Percentiles rank a stretch among this genome's conserved stretches.
Conservation (phyloP, 139 green algal species). For the Picochlorum sp. region DNA sequence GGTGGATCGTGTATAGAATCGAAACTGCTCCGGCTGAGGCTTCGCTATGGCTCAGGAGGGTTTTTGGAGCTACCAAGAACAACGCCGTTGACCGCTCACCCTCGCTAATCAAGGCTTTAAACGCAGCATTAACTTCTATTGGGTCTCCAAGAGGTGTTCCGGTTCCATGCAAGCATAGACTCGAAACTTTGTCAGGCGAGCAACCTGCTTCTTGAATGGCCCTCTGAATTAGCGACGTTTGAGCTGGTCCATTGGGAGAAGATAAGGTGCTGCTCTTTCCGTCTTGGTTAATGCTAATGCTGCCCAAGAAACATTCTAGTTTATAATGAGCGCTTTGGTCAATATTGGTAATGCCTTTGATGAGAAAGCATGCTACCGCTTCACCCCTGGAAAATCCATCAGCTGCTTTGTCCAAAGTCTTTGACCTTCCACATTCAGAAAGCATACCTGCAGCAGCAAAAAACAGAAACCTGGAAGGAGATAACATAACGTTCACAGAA, state of each 20-base stretch:
- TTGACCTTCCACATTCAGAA: no score
- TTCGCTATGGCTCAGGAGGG: constrained; percentile 59
- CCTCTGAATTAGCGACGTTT: constrained; percentile 37
- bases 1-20: constrained; percentile 15
- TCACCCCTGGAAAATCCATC: background rate
- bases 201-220: constrained; percentile 27
- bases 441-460: background rate
- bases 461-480: constrained; percentile 5
- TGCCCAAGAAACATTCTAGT: background rate
- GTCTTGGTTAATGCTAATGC: constrained; percentile 32
- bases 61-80: constrained; percentile 50
- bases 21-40: constrained; percentile 51
- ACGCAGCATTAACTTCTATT: constrained; percentile 36
- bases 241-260: constrained; percentile 29
- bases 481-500: constrained; percentile 23
- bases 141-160: constrained; percentile 40
- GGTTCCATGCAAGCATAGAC: constrained; percentile 49
- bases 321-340: background rate
- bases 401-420: background rate
- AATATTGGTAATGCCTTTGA: background rate
- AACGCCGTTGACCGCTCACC: constrained; percentile 10
- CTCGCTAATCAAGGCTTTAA: constrained; percentile 28
- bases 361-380: no score
- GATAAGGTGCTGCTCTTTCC: constrained; percentile 31
- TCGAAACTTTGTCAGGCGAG: background rate